Evolutionary conservation across 2,329 filamentous ascomycete genomes (phyloP).

Genomic region (Fusarium sp.): DNA sequence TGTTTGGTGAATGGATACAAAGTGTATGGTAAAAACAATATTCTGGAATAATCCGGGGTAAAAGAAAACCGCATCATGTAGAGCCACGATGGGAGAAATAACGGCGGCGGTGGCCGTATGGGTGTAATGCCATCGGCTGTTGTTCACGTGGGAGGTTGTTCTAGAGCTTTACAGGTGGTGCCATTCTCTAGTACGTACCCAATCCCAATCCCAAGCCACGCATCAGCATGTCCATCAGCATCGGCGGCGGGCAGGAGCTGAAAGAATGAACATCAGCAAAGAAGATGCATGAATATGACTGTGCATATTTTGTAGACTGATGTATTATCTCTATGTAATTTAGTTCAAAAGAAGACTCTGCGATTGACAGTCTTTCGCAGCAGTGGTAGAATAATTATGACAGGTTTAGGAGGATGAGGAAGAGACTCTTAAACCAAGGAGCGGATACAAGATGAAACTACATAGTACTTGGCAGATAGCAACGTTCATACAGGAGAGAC

Average conservation of each 20-base stretch:
- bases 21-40: slow-evolving; percentile 8
- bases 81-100: background rate
- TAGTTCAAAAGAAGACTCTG: no score
- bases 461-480: no score
- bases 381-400: no score
- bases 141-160: slow-evolving; percentile 32
- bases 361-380: no score
- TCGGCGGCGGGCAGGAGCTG: slow-evolving; percentile 12
- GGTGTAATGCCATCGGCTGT: slow-evolving; percentile 42
- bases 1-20: background rate
- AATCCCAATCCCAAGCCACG: slow-evolving; percentile 2
- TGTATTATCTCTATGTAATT: background rate
- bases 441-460: no score
- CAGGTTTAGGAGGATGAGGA: no score
- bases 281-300: background rate
- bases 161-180: slow-evolving; percentile 45
- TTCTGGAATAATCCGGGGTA: slow-evolving; percentile 43
- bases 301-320: background rate
- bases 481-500: background rate
- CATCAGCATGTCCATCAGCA: slow-evolving; percentile 4
- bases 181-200: slow-evolving; percentile 17
- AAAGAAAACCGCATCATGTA: background rate
- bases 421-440: no score
- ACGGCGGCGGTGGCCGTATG: slow-evolving; percentile 24
- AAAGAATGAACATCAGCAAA: background rate